Conservation (phyloP, 176 grass and related monocot genomes). For the Triticum dicoccoides region DNA sequence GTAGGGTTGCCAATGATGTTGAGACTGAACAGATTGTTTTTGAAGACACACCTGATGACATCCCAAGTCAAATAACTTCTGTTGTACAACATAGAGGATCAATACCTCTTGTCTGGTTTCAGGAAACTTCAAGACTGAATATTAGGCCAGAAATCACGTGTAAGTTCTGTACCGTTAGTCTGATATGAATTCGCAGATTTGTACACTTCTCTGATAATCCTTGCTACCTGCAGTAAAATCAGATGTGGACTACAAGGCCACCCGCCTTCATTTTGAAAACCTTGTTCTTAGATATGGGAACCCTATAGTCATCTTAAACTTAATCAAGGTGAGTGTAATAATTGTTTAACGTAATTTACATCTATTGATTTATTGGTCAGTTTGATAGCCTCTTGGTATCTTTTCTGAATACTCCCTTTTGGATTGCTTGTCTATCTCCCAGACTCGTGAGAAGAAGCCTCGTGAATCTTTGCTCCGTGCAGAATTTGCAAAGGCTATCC, state of each 20-base stretch:
- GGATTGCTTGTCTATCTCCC: slow-evolving; percentile 28
- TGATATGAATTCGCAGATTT: not conserved
- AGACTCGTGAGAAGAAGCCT: slow-evolving; percentile 97
- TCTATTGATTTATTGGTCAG: slow-evolving; percentile 6
- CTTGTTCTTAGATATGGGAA: slow-evolving; percentile 93
- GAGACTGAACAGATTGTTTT: slow-evolving; percentile 97
- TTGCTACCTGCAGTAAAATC: slow-evolving; percentile 66
- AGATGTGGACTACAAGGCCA: slow-evolving; percentile 76
- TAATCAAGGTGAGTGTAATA: slow-evolving; percentile 75
- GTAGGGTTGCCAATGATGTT: slow-evolving; percentile 98
- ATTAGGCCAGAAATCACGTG: slow-evolving; percentile 95
- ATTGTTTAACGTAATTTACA: slow-evolving; percentile 12
- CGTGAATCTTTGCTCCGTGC: slow-evolving; percentile 90
- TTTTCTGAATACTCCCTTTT: slow-evolving; percentile 32
- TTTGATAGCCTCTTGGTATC: slow-evolving; percentile 14
- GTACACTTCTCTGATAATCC: slow-evolving; percentile 24
- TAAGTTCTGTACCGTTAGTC: slow-evolving; percentile 44
- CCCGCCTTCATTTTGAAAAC: slow-evolving; percentile 92
- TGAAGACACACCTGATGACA: slow-evolving; percentile 63
- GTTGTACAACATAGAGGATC: slow-evolving; percentile 94
- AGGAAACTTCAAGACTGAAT: slow-evolving; percentile 95
- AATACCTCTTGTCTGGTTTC: slow-evolving; percentile 96
- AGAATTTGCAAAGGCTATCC: slow-evolving; percentile 90
- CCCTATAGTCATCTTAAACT: slow-evolving; percentile 96
- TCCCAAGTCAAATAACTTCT: slow-evolving; percentile 74